Evolutionary conservation across 768 basidiomycete species (phyloP), one percentile per base, ranked within the genome.

Genomic region (Lactifluus pinguis): DNA sequence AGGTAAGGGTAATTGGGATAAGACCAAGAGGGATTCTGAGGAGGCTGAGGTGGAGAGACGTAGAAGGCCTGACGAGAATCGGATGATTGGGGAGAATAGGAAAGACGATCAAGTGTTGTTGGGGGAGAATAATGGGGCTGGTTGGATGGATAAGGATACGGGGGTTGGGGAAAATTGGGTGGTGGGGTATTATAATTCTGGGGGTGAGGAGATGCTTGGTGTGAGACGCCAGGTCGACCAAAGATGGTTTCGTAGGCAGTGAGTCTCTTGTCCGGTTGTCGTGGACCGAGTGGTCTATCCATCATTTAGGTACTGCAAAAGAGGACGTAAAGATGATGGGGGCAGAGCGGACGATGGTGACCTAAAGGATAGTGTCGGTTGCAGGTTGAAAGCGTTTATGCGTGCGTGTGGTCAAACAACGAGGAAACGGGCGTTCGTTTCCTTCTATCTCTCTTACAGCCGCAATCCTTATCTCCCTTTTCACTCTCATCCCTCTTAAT

Each of bases 231-330:
- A 54, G 89, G 86, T 29, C 90, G 81, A 29, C 89, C 89, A 73
- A 93, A 93, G 75, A 93, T 92, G 69, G 85, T 83, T 72, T 92
- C 87, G 76, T 91, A 93, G 49, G 90, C 90, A 57, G 84, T 82
- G 72, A 82, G 76, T 55, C 90, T 86, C 70, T 90, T 89, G 74
- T 89, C 87, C 49, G 78, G 77, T 60, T 69, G 73, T 55, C 79
- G 72, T 74, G 86, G 86, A 53, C 87, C 87, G 67, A 82, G 70
- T 61, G 79, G 80, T 65, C 77, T 74, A 66, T 81, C 79, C 79
- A 80, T 80, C 59, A 68, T 62, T 63, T 39, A 57, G 64, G 54
- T n/a, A 30, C 53, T 25, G 50, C 17, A 29, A n/a, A 34, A 32
- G 15, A 36, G 13, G 39, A 52, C 15, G 55, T 49, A 38, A 38